Base-by-base conservation (phyloP, 2,329 filamentous ascomycete genomes). In the Calonectria naviculata region DNA sequence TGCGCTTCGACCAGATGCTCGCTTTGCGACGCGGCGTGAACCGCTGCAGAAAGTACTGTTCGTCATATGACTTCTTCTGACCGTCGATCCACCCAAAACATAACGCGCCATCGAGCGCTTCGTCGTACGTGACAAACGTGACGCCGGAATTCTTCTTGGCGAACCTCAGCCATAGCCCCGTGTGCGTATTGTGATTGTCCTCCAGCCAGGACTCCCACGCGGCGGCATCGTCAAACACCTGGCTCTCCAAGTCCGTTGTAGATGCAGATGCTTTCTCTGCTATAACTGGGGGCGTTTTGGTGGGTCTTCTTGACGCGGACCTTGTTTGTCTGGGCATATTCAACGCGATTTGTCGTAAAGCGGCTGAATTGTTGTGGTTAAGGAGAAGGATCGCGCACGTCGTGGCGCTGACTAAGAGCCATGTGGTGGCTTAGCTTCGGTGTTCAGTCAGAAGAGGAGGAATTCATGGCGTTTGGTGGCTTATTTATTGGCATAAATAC, bases 21-120 rank as follows among this genome's bases (percentile, higher is more conserved):
- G 85, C 85, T 34, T 83, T 78, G 4, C 87, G 85, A 5, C 90
- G 88, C 2, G 89, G 90, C 1, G 89, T 90, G 82, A 90, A 92
- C 10, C 89, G 85, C 74, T 89, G 88, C 1, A 88, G 77, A 78
- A 88, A 91, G 74, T 84, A 86, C 4, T 80, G 75, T 0, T 83
- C 83, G 72, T 90, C 86, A 56, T 83, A 78, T 4, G 81, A 68
- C 21, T 81, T 82, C 2, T 84, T 84, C 75, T 89, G 89, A 0
- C 90, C 89, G 77, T 92, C 89, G 68, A 92, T 92, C 90, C 90
- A 92, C 47, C 90, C 90, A 75, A 87, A 88, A 78, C 89, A 91
- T 8, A 92, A 83, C 1, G 89, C 89, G 38, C 84, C 80, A 76
- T 91, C 87, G 21, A 92, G 84, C 1, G 89, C 89, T 76, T 90